phyloP scores from a whole-genome alignment of 192 early-diverging fungal species.

The Entomortierella parvispora region DNA sequence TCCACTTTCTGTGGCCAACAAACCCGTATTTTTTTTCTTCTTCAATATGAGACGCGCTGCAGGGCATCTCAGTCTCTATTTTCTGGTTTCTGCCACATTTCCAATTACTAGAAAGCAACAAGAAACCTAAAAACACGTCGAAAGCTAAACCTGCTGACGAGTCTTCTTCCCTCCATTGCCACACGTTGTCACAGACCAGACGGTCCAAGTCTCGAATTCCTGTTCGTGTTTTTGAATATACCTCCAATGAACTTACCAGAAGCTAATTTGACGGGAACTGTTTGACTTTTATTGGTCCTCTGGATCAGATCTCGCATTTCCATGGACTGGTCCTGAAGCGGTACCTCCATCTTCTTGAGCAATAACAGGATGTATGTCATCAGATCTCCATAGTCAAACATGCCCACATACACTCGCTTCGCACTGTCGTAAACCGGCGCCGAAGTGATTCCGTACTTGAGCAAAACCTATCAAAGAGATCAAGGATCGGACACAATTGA shows the following conservation, averaged over 20 bases:
- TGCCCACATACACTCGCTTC: conserved; percentile 72
- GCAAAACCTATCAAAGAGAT: conserved; percentile 56
- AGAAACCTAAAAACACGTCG: background rate
- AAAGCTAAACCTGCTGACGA: too few species aligned
- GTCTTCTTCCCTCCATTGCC: too few species aligned
- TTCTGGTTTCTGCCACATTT: too few species aligned
- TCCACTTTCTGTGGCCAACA: too few species aligned
- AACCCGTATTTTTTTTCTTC: too few species aligned
- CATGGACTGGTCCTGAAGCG: conserved; percentile 43
- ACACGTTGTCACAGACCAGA: background rate
- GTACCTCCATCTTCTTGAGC: conserved; percentile 59
- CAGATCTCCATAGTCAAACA: conserved; percentile 89
- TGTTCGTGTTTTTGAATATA: background rate
- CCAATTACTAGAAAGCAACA: background rate
- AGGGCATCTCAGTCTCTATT: too few species aligned
- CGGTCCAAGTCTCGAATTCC: background rate
- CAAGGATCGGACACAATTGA: too few species aligned
- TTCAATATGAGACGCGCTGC: too few species aligned
- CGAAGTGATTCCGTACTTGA: conserved; percentile 78
- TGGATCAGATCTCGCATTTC: conserved; percentile 68
- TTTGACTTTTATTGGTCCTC: conserved; percentile 55
- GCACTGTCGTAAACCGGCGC: conserved; percentile 77
- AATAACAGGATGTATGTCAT: conserved; percentile 78
- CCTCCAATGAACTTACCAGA: conserved; percentile 52
- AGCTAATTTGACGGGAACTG: conserved; percentile 69